phyloP scores from a whole-genome alignment of 2,329 filamentous ascomycete species.

The Dactylellina cionopaga region DNA sequence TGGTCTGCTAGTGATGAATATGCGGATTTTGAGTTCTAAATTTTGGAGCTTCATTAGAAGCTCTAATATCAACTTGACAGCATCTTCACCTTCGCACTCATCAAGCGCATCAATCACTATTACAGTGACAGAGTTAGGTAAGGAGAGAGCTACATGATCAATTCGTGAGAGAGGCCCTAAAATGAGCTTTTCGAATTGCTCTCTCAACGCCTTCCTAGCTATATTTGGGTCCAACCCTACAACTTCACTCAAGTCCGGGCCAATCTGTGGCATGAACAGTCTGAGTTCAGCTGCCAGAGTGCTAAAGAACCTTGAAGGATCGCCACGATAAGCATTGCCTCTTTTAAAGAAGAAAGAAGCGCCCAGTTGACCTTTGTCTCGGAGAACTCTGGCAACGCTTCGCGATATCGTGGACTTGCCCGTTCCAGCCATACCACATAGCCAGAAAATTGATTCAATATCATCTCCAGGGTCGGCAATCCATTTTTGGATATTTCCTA shows the following conservation, averaged over 20 bases:
- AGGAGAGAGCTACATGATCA: too few species aligned
- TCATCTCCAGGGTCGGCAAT: background rate
- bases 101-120: constrained; percentile 32
- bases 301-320: constrained; percentile 60
- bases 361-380: constrained; percentile 55
- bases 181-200: constrained; percentile 7
- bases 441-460: constrained; percentile 58
- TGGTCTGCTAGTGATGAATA: constrained; percentile 55
- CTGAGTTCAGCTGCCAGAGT: constrained; percentile 61
- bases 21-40: constrained; percentile 22
- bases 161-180: background rate
- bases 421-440: too few species aligned
- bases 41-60: background rate
- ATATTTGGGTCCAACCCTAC: background rate
- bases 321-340: constrained; percentile 61
- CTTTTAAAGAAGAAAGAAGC: constrained; percentile 65
- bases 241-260: constrained; percentile 2
- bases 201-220: background rate
- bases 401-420: constrained; percentile 60
- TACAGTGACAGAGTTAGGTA: too few species aligned
- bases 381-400: constrained; percentile 57
- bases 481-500: constrained; percentile 49
- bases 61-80: background rate
- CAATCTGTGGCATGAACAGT: constrained; percentile 57
- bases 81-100: constrained; percentile 15